A percentile compares a stretch with the other conserved stretches of the same genome.
These are phyloP conservation scores for Metschnikowia aberdeeniae DNA, from an alignment of 805 yeast species.

Conservation along the genomic window DNA sequence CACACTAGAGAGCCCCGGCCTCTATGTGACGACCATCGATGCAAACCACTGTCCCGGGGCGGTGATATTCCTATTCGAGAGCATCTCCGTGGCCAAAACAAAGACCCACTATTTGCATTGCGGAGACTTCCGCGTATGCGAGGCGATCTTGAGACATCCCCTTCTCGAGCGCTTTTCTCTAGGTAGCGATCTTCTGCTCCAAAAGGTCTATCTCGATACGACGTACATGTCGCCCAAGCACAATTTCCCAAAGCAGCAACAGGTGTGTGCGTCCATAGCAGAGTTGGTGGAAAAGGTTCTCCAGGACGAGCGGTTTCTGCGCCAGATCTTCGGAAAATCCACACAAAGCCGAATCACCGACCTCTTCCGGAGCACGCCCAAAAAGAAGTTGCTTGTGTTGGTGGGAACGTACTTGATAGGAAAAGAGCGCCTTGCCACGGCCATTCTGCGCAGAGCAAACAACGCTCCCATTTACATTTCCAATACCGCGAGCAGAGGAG, in stretches of 20 bases:
- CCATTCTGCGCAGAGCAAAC: slow-evolving; percentile 48
- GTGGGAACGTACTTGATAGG: slow-evolving; percentile 93
- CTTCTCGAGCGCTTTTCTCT: slow-evolving; percentile 19
- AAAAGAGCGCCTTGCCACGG: slow-evolving; percentile 78
- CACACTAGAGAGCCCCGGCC: slow-evolving; percentile 23
- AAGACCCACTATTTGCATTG: slow-evolving; percentile 61
- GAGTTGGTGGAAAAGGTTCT: slow-evolving; percentile 44
- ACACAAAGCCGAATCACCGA: slow-evolving; percentile 41
- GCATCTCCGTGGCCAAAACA: slow-evolving; percentile 23
- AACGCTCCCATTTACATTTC: slow-evolving; percentile 54
- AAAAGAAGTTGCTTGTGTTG: slow-evolving; percentile 48
- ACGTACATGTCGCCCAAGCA: slow-evolving; percentile 78
- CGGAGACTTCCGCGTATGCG: slow-evolving; percentile 84
- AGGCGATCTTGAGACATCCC: slow-evolving; percentile 43
- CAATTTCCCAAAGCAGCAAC: slow-evolving; percentile 72
- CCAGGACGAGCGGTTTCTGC: slow-evolving; percentile 19
- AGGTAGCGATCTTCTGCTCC: slow-evolving; percentile 30
- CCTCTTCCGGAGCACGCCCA: slow-evolving; percentile 16
- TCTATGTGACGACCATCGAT: slow-evolving; percentile 59
- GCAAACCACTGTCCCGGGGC: slow-evolving; percentile 99
- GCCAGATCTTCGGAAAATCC: slow-evolving; percentile 31
- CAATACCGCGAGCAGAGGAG: slow-evolving; percentile 41
- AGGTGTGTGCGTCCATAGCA: slow-evolving; percentile 60
- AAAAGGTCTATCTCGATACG: slow-evolving; percentile 79
- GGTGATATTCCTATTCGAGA: slow-evolving; percentile 68